phyloP scores from a whole-genome alignment of 2,329 filamentous ascomycete species.

The Aspergillus oerlinghausenensis region DNA sequence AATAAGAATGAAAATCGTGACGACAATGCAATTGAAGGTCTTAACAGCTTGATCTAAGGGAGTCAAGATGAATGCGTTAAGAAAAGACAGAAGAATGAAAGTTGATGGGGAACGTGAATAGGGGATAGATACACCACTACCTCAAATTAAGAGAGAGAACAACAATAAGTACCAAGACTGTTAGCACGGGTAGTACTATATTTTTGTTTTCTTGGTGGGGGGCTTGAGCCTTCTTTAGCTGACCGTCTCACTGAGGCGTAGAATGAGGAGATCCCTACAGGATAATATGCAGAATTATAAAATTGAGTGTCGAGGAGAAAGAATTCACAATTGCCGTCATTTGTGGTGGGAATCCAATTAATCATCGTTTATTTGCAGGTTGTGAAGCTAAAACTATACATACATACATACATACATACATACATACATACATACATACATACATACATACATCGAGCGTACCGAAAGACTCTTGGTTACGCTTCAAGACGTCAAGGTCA shows the following conservation, averaged over 20 bases:
- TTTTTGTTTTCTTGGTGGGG: neutral
- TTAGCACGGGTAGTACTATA: neutral
- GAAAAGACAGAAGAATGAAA: neutral
- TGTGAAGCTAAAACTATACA: neutral
- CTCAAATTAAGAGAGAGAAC: constrained; percentile 1
- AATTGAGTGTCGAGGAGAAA: neutral
- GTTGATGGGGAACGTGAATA: neutral
- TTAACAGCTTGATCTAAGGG: neutral
- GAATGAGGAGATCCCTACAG: neutral
- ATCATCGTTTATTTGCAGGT: too few species aligned
- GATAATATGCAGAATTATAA: neutral
- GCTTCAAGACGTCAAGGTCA: neutral
- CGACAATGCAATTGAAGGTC: constrained; percentile 4
- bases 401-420: too few species aligned
- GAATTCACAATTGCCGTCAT: neutral
- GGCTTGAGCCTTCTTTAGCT: neutral
- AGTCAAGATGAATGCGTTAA: neutral
- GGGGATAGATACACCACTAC: neutral
- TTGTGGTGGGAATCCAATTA: neutral
- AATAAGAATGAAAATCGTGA: neutral
- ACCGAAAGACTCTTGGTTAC: neutral
- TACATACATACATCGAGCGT: too few species aligned
- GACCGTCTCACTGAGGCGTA: neutral
- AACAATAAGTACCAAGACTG: neutral
- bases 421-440: too few species aligned